Evolutionary conservation across 2,329 filamentous ascomycete genomes (phyloP), one percentile per base, ranked within the genome.

Genomic region (Drechslerella stenobrocha): DNA sequence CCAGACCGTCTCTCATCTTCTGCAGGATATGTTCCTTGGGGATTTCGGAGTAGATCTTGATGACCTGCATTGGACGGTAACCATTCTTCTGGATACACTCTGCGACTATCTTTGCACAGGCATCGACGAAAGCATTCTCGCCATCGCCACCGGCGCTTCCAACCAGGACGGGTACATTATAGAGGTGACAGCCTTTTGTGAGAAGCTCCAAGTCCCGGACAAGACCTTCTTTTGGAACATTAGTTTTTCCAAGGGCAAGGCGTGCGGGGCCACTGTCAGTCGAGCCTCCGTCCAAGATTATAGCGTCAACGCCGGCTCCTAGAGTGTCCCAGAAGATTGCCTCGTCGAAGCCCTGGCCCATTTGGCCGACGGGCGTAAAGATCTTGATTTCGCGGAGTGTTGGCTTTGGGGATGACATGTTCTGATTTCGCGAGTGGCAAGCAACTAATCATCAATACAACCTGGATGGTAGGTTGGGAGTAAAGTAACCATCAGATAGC

Each of bases 121-220:
- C 73, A 18, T 73, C 52, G 0, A 81, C 78, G 63, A 81, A 79
- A 0, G 75, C 75, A 35, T 80, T 76, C 2, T 75, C 77, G 0
- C 81, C 81, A 70, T 80, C 79, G 0, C 81, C 80, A 0, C 80
- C 80, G n/a, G 65, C 58, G 22, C 70, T 72, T 11, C 71, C 61
- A 18, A 73, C 71, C 1, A 72, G 53, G n/a, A 70, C 34, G 1
- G 63, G 69, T 4, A 72, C 61, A 11, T 70, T 58, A 42, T 70
- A 53, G 4, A 42, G 61, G 51, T 70, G 70, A 18, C 57, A 70
- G 6, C 59, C 70, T 24, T 67, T 59, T 11, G 71, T 60, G 3
- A 72, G 30, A 0, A 58, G 45, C 40, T 66, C 64, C 3, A 72
- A 15, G 32, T 72, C 71, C 7, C 70, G 30, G 18, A 51, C 44